These are phyloP conservation scores for Kregervanrija pseudodelftensis DNA, from an alignment of 805 yeast species.

Conservation along the genomic window DNA sequence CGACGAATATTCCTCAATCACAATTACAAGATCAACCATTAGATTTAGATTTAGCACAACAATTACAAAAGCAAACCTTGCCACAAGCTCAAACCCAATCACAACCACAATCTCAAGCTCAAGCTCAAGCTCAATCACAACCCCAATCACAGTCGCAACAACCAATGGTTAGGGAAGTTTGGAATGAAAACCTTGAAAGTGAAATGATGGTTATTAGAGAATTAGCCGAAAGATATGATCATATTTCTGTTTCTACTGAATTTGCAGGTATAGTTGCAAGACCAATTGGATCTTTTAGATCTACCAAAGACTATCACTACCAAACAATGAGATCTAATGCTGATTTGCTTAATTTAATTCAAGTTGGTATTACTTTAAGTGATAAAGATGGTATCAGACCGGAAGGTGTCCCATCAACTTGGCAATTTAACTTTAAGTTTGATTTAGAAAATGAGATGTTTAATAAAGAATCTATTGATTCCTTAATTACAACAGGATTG, in stretches of 20 bases:
- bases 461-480: slow-evolving; percentile 75
- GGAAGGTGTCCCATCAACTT: slow-evolving; percentile 62
- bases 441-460: slow-evolving; percentile 77
- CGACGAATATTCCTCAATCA: slow-evolving; percentile 1
- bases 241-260: slow-evolving; percentile 75
- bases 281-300: slow-evolving; percentile 88
- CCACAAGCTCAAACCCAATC: slow-evolving; percentile 18
- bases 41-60: slow-evolving; percentile 13
- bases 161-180: slow-evolving; percentile 62
- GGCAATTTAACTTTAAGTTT: slow-evolving; percentile 93
- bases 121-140: slow-evolving; percentile 9
- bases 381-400: slow-evolving; percentile 67
- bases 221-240: slow-evolving; percentile 48
- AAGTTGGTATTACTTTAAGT: slow-evolving; percentile 71
- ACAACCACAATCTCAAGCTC: slow-evolving; percentile 15
- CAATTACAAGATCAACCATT: slow-evolving; percentile 1
- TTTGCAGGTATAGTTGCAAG: slow-evolving; percentile 95
- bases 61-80: slow-evolving; percentile 11
- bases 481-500: slow-evolving; percentile 73
- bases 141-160: slow-evolving; percentile 23
- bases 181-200: slow-evolving; percentile 61
- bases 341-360: slow-evolving; percentile 79
- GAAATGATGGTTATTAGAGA: slow-evolving; percentile 59
- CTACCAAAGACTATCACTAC: slow-evolving; percentile 88
- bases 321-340: slow-evolving; percentile 91